Conservation (phyloP, 2,329 filamentous ascomycete genomes). For the Alternaria brassicicola region DNA sequence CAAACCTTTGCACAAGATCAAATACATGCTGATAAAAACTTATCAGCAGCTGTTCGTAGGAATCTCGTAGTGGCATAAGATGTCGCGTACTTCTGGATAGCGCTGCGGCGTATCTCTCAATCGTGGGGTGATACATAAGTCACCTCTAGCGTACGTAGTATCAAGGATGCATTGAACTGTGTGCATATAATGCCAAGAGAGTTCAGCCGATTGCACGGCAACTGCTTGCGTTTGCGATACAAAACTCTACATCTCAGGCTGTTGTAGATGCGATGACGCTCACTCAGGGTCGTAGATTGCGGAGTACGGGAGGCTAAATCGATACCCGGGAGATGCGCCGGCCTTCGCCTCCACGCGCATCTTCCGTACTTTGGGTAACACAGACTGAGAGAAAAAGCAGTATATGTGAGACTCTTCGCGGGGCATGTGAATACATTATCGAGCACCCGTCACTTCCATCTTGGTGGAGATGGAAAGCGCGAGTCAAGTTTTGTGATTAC, state of each 20-base stretch:
- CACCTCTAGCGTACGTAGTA: not conserved
- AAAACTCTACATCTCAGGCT: not conserved
- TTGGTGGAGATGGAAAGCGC: not conserved
- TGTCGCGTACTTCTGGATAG: not conserved
- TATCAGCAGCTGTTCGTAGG: not conserved
- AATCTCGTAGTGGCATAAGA: not conserved
- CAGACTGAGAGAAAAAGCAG: not conserved
- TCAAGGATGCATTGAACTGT: not conserved
- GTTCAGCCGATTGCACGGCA: not conserved
- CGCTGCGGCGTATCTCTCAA: not conserved
- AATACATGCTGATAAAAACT: not conserved
- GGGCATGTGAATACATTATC: not conserved
- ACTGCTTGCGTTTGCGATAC: not conserved
- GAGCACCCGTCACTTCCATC: not conserved
- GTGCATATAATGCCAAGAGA: not conserved
- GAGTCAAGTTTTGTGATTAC: not conserved
- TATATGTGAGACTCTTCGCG: constrained; percentile 1
- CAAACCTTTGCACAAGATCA: not conserved
- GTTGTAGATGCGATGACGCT: not conserved
- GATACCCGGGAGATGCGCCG: too few relatives aligned
- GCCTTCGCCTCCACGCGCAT: constrained; percentile 32
- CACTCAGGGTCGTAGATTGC: constrained; percentile 16
- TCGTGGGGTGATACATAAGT: not conserved
- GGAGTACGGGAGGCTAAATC: constrained; percentile 16
- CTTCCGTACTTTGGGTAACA: constrained; percentile 21